phyloP scores from a whole-genome alignment of 2,329 filamentous ascomycete genomes.

The Claviceps sp. region DNA sequence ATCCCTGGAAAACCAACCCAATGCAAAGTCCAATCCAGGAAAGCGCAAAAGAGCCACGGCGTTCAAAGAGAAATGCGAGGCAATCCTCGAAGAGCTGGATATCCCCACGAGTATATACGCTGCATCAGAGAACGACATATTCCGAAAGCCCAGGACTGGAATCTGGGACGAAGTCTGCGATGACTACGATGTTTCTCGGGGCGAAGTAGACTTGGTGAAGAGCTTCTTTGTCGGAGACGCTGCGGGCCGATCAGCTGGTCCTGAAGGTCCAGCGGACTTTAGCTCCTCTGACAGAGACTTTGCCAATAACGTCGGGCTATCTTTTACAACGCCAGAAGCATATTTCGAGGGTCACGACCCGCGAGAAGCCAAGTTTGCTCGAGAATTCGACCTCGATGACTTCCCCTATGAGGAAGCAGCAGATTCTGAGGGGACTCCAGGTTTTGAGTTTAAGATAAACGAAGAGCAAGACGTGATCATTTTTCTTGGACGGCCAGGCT shows the following conservation, averaged over 20 bases:
- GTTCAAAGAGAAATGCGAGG: constrained; percentile 71
- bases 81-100: constrained; percentile 57
- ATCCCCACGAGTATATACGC: constrained; percentile 74
- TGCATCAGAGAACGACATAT: constrained; percentile 69
- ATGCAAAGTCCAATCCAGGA: constrained; percentile 43
- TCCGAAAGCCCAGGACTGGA: constrained; percentile 72
- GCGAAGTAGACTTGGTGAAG: constrained; percentile 49
- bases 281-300: constrained; percentile 64
- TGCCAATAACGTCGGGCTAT: constrained; percentile 69
- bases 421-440: constrained; percentile 11
- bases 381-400: constrained; percentile 56
- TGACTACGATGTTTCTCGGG: constrained; percentile 44
- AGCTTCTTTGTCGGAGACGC: constrained; percentile 91
- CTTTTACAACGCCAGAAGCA: constrained; percentile 80
- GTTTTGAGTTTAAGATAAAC: constrained; percentile 44
- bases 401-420: constrained; percentile 31
- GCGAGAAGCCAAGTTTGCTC: constrained; percentile 41
- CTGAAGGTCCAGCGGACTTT: constrained; percentile 38
- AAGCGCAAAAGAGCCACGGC: constrained; percentile 51
- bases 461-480: constrained; percentile 63
- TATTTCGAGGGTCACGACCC: constrained; percentile 63
- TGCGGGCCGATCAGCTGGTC: constrained; percentile 39
- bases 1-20: constrained; percentile 62
- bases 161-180: constrained; percentile 64
- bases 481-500: constrained; percentile 77